Conservation (phyloP, 2,329 filamentous ascomycete species). For the Fusarium sp. region DNA sequence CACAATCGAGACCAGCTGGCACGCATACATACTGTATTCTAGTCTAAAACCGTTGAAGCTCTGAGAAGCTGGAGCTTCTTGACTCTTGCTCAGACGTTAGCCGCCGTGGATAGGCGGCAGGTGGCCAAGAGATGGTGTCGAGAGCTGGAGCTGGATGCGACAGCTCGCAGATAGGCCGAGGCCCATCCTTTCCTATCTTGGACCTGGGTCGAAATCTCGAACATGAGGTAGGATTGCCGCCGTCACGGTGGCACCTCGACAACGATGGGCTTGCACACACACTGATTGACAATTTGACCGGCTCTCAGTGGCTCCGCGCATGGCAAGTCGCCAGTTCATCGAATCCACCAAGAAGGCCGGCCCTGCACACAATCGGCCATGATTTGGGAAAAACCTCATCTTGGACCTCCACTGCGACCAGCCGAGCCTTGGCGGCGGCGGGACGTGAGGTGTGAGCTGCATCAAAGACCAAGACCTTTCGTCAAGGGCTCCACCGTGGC, state of each 20-base stretch:
- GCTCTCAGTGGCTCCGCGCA: slow-evolving; percentile 19
- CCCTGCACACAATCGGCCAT: slow-evolving; percentile 14
- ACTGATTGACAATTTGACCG: slow-evolving; percentile 24
- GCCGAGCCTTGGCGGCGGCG: slow-evolving; percentile 7
- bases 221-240: slow-evolving; percentile 5
- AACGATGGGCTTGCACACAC: neutral
- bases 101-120: slow-evolving; percentile 19
- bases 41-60: neutral
- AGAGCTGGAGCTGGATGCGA: slow-evolving; percentile 4
- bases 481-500: slow-evolving; percentile 32
- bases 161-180: slow-evolving; percentile 6
- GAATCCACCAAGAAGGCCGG: neutral
- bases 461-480: slow-evolving; percentile 16
- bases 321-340: slow-evolving; percentile 4
- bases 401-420: slow-evolving; percentile 11
- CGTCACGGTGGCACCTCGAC: neutral
- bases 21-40: neutral
- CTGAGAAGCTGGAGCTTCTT: neutral
- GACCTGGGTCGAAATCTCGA: neutral
- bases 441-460: slow-evolving; percentile 39
- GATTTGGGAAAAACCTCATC: slow-evolving; percentile 24
- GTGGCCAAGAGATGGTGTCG: slow-evolving; percentile 1
- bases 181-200: slow-evolving; percentile 1
- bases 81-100: slow-evolving; percentile 1
- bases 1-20: neutral